Percentiles rank a stretch among this genome's conserved stretches.
phyloP scores from a whole-genome alignment of 192 early-diverging fungal genomes.

The Spizellomyces punctatus region DNA sequence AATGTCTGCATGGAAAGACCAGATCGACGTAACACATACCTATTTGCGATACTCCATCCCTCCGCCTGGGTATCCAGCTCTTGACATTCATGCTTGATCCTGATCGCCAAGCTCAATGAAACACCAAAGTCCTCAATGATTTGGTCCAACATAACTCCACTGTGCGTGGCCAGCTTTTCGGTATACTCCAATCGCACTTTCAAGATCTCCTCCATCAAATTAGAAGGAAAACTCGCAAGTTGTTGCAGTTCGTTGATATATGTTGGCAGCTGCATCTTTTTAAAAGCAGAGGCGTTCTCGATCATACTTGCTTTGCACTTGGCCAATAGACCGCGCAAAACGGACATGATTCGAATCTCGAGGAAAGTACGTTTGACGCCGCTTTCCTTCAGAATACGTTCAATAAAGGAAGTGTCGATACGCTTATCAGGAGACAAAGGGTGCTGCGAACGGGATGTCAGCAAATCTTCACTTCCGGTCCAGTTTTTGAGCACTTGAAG shows the following conservation, averaged over 20 bases:
- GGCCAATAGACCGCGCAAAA: slow-evolving; percentile 60
- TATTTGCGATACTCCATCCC: slow-evolving; percentile 65
- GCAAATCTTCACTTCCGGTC: slow-evolving; percentile 74
- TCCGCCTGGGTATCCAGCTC: slow-evolving; percentile 59
- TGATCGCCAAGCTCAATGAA: slow-evolving; percentile 68
- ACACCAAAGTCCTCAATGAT: slow-evolving; percentile 79
- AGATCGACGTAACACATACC: not conserved
- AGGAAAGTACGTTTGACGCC: slow-evolving; percentile 74
- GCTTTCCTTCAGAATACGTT: slow-evolving; percentile 82
- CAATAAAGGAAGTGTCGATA: slow-evolving; percentile 75
- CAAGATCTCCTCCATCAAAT: slow-evolving; percentile 80
- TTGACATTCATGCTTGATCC: slow-evolving; percentile 72
- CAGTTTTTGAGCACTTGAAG: slow-evolving; percentile 77
- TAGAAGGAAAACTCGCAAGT: slow-evolving; percentile 76
- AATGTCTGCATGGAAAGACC: too few species aligned
- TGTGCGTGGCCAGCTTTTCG: slow-evolving; percentile 58
- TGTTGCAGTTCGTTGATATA: slow-evolving; percentile 67
- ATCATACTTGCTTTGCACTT: slow-evolving; percentile 73
- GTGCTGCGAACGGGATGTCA: slow-evolving; percentile 60
- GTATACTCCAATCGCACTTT: slow-evolving; percentile 70
- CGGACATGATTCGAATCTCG: slow-evolving; percentile 49
- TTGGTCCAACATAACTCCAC: slow-evolving; percentile 69
- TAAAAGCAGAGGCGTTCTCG: slow-evolving; percentile 62
- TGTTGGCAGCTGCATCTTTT: slow-evolving; percentile 73
- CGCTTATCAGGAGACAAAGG: slow-evolving; percentile 43